Conservation (phyloP, 495 filamentous ascomycete species). For the Neurospora terricola region DNA sequence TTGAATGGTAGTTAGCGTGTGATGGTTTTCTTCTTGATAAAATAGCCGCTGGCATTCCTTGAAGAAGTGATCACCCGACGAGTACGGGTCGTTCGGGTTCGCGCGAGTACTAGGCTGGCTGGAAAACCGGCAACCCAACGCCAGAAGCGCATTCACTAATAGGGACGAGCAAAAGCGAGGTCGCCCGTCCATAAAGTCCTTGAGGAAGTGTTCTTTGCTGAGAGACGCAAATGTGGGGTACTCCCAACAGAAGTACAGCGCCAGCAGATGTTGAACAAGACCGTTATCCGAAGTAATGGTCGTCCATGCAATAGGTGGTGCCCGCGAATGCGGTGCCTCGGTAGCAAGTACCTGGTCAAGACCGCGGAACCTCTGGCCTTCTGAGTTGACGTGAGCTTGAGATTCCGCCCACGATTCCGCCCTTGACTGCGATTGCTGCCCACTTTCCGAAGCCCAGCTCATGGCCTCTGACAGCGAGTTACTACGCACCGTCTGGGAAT, state of each 20-base stretch:
- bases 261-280: conserved; percentile 53
- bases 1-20: conserved; percentile 66
- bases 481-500: conserved; percentile 29
- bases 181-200: conserved; percentile 47
- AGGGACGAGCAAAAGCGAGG: conserved; percentile 60
- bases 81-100: conserved; percentile 49
- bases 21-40: conserved; percentile 44
- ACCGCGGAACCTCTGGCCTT: conserved; percentile 17
- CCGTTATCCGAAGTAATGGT: conserved; percentile 44
- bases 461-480: conserved; percentile 29
- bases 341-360: conserved; percentile 30
- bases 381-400: conserved; percentile 6
- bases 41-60: conserved; percentile 52
- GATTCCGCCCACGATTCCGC: conserved; percentile 32
- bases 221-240: conserved; percentile 66
- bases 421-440: conserved; percentile 23
- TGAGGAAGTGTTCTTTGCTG: conserved; percentile 60
- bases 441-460: conserved; percentile 28
- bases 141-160: conserved; percentile 65
- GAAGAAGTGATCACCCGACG: conserved; percentile 67
- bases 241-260: conserved; percentile 74
- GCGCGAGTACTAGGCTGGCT: conserved; percentile 51
- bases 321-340: conserved; percentile 23
- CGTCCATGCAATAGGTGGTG: conserved; percentile 46
- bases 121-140: conserved; percentile 65